phyloP scores from a whole-genome alignment of 2,329 filamentous ascomycete genomes.

The Cylindrodendrum hubeiense region DNA sequence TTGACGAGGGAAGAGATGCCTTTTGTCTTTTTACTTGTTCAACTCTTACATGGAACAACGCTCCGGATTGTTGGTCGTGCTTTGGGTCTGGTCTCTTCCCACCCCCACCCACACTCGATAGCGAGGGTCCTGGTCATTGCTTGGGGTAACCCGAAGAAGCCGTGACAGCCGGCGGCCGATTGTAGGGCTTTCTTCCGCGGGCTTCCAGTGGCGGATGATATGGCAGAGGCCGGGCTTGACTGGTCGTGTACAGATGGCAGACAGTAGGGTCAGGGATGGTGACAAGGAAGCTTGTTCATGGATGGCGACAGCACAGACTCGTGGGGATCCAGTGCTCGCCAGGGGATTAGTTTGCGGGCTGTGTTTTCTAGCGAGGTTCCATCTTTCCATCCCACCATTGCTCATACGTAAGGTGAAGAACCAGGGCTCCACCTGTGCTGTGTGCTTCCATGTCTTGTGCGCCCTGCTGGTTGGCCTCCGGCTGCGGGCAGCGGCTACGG shows the following conservation, averaged over 20 bases:
- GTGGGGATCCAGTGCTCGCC: conserved; percentile 13
- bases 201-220: conserved; percentile 30
- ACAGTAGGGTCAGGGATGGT: conserved; percentile 5
- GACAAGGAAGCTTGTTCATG: conserved; percentile 7
- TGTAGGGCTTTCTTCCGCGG: background rate
- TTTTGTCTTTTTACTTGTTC: background rate
- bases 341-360: conserved; percentile 12
- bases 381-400: conserved; percentile 21
- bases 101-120: conserved; percentile 33
- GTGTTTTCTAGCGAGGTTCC: conserved; percentile 29
- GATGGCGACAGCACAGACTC: conserved; percentile 24
- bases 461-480: conserved; percentile 1
- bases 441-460: conserved; percentile 11
- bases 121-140: conserved; percentile 10
- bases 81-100: conserved; percentile 16
- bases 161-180: conserved; percentile 34
- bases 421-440: conserved; percentile 16
- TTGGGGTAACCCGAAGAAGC: conserved; percentile 38
- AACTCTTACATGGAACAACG: background rate
- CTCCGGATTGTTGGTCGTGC: conserved; percentile 5
- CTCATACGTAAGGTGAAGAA: conserved; percentile 12
- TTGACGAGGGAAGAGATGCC: conserved; percentile 11
- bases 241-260: background rate
- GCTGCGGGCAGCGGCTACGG: conserved; percentile 9
- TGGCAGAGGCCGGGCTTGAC: conserved; percentile 1